Percentiles rank a stretch among this genome's conserved stretches.
Evolutionary conservation across 441 rosid species (phyloP).

Genomic region (Theobroma grandiflorum): DNA sequence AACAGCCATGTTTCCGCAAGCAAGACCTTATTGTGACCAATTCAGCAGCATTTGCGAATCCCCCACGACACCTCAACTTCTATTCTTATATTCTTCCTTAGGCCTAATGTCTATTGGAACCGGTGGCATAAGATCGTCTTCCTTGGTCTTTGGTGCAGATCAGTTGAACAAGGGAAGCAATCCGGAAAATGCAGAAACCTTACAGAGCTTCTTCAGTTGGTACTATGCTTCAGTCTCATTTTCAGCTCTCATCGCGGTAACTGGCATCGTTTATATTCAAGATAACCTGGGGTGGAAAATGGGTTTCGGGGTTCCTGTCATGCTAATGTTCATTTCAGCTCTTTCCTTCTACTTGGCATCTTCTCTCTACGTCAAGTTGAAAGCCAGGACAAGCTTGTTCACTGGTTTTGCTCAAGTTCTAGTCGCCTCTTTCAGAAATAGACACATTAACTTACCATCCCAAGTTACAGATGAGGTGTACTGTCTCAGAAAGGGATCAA

Average conservation of each 20-base stretch:
- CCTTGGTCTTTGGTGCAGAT: constrained; percentile 64
- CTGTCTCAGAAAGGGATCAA: constrained; percentile 32
- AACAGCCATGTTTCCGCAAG: constrained; percentile 53
- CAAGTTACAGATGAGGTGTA: constrained; percentile 24
- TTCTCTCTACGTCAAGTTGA: constrained; percentile 51
- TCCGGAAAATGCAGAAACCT: constrained; percentile 28
- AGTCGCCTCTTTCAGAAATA: constrained; percentile 49
- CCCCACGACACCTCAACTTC: constrained; percentile 44
- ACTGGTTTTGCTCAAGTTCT: constrained; percentile 62
- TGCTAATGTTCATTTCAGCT: constrained; percentile 54
- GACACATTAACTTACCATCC: constrained; percentile 39
- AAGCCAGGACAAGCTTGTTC: constrained; percentile 47
- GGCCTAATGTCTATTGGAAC: constrained; percentile 62
- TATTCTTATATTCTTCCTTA: constrained; percentile 52
- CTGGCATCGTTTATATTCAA: constrained; percentile 68
- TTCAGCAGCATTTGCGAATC: constrained; percentile 40
- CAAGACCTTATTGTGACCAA: constrained; percentile 49
- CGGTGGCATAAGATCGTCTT: constrained; percentile 65
- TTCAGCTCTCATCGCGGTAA: constrained; percentile 45
- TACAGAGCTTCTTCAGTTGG: constrained; percentile 58
- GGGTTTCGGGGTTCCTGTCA: constrained; percentile 63
- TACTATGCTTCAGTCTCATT: constrained; percentile 46
- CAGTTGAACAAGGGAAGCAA: constrained; percentile 40
- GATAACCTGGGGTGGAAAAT: constrained; percentile 63
- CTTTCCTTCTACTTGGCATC: constrained; percentile 59